These are phyloP conservation scores for Mytilinidion resinicola DNA, from an alignment of 495 filamentous ascomycete genomes.

Conservation along the genomic window DNA sequence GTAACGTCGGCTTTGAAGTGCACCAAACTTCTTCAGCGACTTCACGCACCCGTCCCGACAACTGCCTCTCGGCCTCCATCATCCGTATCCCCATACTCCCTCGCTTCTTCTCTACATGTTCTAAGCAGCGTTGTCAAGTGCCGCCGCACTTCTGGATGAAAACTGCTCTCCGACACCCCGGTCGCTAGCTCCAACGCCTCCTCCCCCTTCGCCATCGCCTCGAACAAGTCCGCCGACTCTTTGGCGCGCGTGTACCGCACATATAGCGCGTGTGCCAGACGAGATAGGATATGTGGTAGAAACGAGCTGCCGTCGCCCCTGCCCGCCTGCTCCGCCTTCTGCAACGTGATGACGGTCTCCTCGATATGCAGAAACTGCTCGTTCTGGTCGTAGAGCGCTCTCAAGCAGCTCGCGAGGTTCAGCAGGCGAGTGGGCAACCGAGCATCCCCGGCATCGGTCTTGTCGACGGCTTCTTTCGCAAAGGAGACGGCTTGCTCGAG, in stretches of 20 bases:
- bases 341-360: neutral
- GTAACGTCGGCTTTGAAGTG: too few species aligned
- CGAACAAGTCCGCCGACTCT: neutral
- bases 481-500: conserved; percentile 1
- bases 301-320: neutral
- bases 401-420: conserved; percentile 1
- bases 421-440: conserved; percentile 1
- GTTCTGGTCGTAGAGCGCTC: neutral
- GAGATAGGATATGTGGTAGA: conserved; percentile 4
- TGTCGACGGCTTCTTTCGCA: neutral
- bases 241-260: neutral
- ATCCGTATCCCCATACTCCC: neutral
- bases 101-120: conserved; percentile 8
- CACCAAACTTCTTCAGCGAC: too few species aligned
- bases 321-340: conserved; percentile 1
- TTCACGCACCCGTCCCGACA: neutral
- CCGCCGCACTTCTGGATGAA: neutral
- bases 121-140: neutral
- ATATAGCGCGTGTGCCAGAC: conserved; percentile 1
- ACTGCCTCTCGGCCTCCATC: neutral
- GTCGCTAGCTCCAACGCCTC: neutral
- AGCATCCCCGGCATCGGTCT: neutral
- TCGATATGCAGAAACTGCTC: conserved; percentile 4
- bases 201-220: neutral
- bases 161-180: neutral